A percentile compares a stretch with the other conserved stretches of the same genome.
Evolutionary conservation across 148 eudicot species (phyloP).

Genomic region (Diospyros kaki): DNA sequence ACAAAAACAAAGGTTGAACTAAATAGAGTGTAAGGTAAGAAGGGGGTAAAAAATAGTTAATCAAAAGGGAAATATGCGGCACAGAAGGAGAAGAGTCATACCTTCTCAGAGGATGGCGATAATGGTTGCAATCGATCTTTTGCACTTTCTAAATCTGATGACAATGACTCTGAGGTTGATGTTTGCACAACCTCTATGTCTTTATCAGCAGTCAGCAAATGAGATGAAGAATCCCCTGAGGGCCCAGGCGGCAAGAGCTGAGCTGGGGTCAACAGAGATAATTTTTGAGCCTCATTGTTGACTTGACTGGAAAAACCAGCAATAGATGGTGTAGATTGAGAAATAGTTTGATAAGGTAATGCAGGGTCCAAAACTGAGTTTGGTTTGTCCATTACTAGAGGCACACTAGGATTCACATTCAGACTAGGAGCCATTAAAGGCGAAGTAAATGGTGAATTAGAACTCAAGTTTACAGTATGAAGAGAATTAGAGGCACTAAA

Average conservation of each 20-base stretch:
- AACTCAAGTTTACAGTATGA: conserved; percentile 23
- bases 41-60: not conserved
- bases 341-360: not conserved
- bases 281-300: not conserved
- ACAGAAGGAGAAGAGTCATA: conserved; percentile 8
- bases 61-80: not conserved
- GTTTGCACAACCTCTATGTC: conserved; percentile 47
- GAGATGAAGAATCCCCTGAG: conserved; percentile 20
- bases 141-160: conserved; percentile 24
- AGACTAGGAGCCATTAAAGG: conserved; percentile 23
- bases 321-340: conserved; percentile 25
- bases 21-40: not conserved
- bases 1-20: not conserved
- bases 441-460: conserved; percentile 26
- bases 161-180: conserved; percentile 17
- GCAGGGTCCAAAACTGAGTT: not conserved
- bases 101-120: conserved; percentile 39
- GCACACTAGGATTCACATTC: conserved; percentile 23
- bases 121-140: conserved; percentile 40
- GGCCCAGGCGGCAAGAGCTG: conserved; percentile 50
- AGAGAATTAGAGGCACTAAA: conserved; percentile 22
- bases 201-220: conserved; percentile 30
- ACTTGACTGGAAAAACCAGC: conserved; percentile 33
- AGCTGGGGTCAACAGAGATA: conserved; percentile 49
- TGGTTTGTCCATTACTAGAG: conserved; percentile 26